These are phyloP conservation scores for Delonix regia DNA, from an alignment of 306 rosid genomes.

Conservation along the genomic window DNA sequence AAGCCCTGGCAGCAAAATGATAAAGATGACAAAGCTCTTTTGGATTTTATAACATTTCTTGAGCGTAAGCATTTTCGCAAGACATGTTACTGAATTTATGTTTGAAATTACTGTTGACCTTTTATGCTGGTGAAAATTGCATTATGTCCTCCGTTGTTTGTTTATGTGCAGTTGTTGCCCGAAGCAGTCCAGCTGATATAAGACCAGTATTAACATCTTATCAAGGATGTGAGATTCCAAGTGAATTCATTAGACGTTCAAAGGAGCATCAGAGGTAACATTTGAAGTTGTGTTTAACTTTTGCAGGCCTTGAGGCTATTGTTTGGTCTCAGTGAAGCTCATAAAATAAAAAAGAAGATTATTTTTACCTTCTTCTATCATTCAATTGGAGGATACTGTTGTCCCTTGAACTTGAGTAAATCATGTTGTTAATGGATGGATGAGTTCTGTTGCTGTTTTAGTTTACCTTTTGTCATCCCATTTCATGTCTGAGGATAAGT, in stretches of 20 bases:
- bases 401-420: background rate
- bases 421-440: too few species aligned
- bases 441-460: background rate
- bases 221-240: slow-evolving; percentile 82
- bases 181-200: slow-evolving; percentile 85
- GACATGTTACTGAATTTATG: slow-evolving; percentile 18
- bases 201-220: slow-evolving; percentile 85
- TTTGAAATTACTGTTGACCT: slow-evolving; percentile 8
- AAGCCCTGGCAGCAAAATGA: slow-evolving; percentile 82
- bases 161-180: slow-evolving; percentile 80
- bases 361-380: background rate
- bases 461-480: too few species aligned
- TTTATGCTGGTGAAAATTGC: slow-evolving; percentile 27
- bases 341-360: background rate
- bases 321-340: background rate
- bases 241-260: slow-evolving; percentile 84
- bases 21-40: slow-evolving; percentile 76
- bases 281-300: background rate
- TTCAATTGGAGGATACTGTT: background rate
- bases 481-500: too few species aligned
- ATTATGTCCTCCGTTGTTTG: slow-evolving; percentile 26
- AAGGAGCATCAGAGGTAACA: slow-evolving; percentile 76
- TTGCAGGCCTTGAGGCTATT: background rate
- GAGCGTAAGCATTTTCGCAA: slow-evolving; percentile 67
- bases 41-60: slow-evolving; percentile 93